Conservation (phyloP, 1,284 basidiomycete genomes). For the Megacollybia platyphylla region DNA sequence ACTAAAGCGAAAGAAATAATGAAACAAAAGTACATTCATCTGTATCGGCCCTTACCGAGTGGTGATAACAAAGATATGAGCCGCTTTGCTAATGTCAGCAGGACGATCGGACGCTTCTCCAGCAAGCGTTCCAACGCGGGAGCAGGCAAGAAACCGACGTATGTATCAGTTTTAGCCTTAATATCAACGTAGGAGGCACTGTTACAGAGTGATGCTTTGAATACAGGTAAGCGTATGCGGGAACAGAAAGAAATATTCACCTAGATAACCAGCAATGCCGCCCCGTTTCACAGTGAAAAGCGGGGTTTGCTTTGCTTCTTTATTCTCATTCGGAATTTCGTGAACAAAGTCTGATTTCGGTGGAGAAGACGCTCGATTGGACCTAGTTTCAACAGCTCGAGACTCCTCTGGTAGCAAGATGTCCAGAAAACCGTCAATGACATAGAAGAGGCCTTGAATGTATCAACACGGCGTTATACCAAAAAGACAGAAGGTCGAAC, state of each 20-base stretch:
- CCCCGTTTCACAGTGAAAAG: constrained; percentile 91
- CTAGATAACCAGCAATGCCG: constrained; percentile 95
- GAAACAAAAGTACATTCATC: background rate
- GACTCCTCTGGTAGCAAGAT: constrained; percentile 57
- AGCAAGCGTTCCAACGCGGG: constrained; percentile 82
- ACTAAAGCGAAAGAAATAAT: constrained; percentile 34
- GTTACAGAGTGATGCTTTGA: constrained; percentile 74
- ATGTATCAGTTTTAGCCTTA: constrained; percentile 92
- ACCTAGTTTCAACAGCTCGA: constrained; percentile 13
- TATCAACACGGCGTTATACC: background rate
- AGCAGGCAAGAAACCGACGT: constrained; percentile 89
- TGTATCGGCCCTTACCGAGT: constrained; percentile 38
- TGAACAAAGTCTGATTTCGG: constrained; percentile 9
- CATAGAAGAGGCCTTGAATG: constrained; percentile 79
- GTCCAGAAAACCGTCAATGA: constrained; percentile 96
- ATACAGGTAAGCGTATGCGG: constrained; percentile 2
- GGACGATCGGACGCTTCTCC: constrained; percentile 89
- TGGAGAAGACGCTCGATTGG: constrained; percentile 11
- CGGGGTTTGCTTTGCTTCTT: constrained; percentile 41
- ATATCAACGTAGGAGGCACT: constrained; percentile 95
- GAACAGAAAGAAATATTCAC: constrained; percentile 22
- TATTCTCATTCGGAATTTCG: constrained; percentile 14
- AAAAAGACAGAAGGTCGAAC: constrained; percentile 6
- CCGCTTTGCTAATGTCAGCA: constrained; percentile 93
- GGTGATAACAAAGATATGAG: constrained; percentile 91